These are phyloP conservation scores for Cudoniella acicularis DNA, from an alignment of 495 filamentous ascomycete genomes.

Conservation along the genomic window DNA sequence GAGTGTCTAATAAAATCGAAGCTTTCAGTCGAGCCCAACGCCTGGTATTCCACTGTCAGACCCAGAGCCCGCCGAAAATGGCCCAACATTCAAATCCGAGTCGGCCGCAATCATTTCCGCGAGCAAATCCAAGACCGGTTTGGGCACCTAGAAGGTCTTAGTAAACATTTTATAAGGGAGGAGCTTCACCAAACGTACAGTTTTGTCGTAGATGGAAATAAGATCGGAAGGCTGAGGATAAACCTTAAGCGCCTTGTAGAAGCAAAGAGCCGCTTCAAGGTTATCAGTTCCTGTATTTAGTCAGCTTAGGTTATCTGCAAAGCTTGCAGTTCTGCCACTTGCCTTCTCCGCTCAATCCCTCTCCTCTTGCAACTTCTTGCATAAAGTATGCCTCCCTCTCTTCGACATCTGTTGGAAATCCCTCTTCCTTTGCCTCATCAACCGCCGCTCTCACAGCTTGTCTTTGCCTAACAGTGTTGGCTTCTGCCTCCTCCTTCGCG, in stretches of 20 bases:
- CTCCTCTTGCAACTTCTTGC: constrained; percentile 84
- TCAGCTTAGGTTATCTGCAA: neutral
- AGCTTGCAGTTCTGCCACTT: constrained; percentile 17
- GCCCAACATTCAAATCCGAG: constrained; percentile 60
- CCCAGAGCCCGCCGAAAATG: constrained; percentile 15
- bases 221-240: constrained; percentile 91
- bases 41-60: constrained; percentile 24
- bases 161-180: neutral
- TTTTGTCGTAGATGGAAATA: constrained; percentile 97
- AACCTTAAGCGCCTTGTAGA: constrained; percentile 97
- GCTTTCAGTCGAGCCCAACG: constrained; percentile 23
- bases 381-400: constrained; percentile 87
- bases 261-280: constrained; percentile 84
- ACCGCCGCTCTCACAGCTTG: constrained; percentile 68
- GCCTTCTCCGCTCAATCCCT: constrained; percentile 71
- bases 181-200: constrained; percentile 70
- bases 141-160: constrained; percentile 25
- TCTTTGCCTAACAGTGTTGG: constrained; percentile 63
- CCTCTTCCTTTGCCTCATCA: constrained; percentile 77
- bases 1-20: neutral
- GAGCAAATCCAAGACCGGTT: constrained; percentile 89
- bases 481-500: constrained; percentile 74
- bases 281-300: constrained; percentile 58
- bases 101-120: constrained; percentile 98
- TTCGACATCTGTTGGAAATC: constrained; percentile 85